phyloP scores from a whole-genome alignment of 805 yeast species.

The Candida yuanshanica region DNA sequence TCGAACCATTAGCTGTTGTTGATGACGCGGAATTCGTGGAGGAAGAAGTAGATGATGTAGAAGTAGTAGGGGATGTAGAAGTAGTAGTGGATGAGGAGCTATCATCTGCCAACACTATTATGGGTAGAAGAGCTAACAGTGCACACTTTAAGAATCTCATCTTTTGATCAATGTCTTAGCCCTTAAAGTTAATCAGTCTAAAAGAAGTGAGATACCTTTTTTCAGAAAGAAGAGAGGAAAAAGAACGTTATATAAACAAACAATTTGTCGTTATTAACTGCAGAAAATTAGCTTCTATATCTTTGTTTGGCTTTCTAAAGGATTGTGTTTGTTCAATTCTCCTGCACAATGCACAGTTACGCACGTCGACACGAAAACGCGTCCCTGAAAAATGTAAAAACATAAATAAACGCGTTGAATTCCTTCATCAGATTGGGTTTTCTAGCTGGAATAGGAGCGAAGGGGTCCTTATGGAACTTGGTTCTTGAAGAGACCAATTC shows the following conservation, averaged over 20 bases:
- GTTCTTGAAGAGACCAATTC: too few species aligned
- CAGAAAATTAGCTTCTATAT: too few species aligned
- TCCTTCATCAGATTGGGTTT: not conserved
- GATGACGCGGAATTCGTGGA: slow-evolving; percentile 1
- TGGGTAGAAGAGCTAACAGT: not conserved
- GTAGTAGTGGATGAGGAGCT: not conserved
- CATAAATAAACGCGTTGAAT: not conserved
- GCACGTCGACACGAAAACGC: not conserved
- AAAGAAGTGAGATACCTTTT: not conserved
- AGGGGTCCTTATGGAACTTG: too few species aligned
- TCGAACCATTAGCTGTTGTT: not conserved
- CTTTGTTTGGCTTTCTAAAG: too few species aligned
- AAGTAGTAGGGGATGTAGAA: not conserved
- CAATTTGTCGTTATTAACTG: too few species aligned
- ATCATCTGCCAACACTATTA: not conserved
- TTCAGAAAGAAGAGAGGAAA: not conserved
- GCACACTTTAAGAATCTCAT: not conserved
- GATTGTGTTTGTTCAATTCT: too few species aligned
- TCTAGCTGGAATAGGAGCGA: too few species aligned
- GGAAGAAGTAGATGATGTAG: not conserved
- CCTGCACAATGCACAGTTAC: not conserved
- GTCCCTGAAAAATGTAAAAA: not conserved
- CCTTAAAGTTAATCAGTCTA: not conserved
- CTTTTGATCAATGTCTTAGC: too few species aligned
- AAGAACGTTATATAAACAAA: too few species aligned